Base-by-base conservation (phyloP, 345 rosid genomes). In the Geranium brycei region DNA sequence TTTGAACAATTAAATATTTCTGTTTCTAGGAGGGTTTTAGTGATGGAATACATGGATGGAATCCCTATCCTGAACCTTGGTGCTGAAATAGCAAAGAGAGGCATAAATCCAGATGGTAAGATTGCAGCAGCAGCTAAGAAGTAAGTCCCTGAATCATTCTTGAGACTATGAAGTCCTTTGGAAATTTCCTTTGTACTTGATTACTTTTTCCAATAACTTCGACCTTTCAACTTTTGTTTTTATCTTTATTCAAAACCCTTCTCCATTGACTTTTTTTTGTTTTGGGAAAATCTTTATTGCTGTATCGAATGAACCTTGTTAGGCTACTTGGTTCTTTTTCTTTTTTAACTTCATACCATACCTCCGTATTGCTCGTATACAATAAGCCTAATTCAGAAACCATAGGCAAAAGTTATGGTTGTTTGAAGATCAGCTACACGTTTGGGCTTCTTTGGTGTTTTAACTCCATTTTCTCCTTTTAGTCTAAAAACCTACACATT, bases 41-140 rank as follows among this genome's bases (percentile, higher is more conserved):
- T 89, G 71, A 92, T 92, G 98, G 96, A 92, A 66, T 89, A 84
- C 78, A 87, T 92, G 14, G 85, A 89, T 66, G 96, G 98, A 51
- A 80, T 85, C 69, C 97, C 98, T 28, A 92, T 92, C 71, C 80
- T 87, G 75, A 87, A 86, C 70, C 91, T 92, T 61, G 87, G 91
- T 68, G 84, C 87, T 73, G 96, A 87, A 80, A 86, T 92, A 74
- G 87, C 83, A 60, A 89, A 79, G 79, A 87, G 97, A 81, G 96
- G 97, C 78, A 89, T 89, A 57, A 78, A 87, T 76, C 98, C 95
- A 6, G 71, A 72, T 71, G 83, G 95, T 71, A 89, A 80, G 86
- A 67, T 87, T 75, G 98, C 96, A 62, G 81, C 79, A 73, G 81
- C 84, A 69, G 96, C 98, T 74, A 92, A 92, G 82, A 87, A 72